Base-by-base conservation (phyloP, 305 asterid species). In the Nicotiana rustica region DNA sequence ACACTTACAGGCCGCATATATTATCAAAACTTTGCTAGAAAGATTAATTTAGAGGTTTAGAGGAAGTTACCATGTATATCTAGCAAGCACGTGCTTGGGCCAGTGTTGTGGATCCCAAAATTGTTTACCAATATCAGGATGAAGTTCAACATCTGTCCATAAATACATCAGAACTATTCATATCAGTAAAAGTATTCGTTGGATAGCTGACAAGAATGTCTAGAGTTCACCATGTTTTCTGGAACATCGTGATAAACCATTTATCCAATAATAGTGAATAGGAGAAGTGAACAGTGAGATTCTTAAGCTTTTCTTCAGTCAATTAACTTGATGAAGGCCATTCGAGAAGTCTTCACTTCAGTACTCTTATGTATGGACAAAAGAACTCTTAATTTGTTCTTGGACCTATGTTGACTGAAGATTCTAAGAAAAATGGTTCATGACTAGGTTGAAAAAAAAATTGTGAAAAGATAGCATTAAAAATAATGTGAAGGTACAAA, bases 61-160 rank as follows among this genome's bases (percentile, higher is more conserved):
- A 75, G 65, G 17, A 75, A 52, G 84, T 84, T 86, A 93, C 98
- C 98, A 95, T 6, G 98, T 92, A 90, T 94, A 92, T 91, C 99
- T 90, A 64, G 93, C 92, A 83, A 96, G 97, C 82, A 95, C 86
- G 69, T 96, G 98, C 79, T 95, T 96, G 83, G 98, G 99, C 99
- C 99, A 96, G 70, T 87, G 90, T 87, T 96, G 88, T 86, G 91
- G 91, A 89, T 94, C 98, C 98, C 99, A 96, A 84, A 96, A 96
- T 49, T 94, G 94, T 82, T 90, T 92, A 81, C 90, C 88, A 64
- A 94, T 96, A 86, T 94, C 92, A 12, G 95, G 95, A 89, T 96
- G 99, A 87, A 90, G 84, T 86, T 96, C 98, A 80, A 96, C 85
- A 89, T 96, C 99, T 96, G 95, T 77, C 78, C 68, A 84, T 75